A percentile compares a stretch with the other conserved stretches of the same genome.
Conservation (phyloP, 2,329 filamentous ascomycete genomes). For the Neurospora sp. region DNA sequence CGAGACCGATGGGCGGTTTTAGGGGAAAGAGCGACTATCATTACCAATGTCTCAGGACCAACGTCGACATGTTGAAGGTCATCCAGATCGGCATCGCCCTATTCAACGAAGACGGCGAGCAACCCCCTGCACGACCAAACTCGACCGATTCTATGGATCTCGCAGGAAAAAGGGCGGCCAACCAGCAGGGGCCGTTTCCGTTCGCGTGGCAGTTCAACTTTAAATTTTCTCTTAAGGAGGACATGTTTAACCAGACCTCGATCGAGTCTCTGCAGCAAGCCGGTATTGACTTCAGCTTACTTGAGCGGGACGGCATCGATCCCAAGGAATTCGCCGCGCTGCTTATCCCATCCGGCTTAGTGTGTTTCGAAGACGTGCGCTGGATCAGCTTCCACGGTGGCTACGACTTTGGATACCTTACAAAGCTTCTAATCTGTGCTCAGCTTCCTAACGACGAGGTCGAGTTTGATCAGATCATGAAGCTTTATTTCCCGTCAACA, state of each 20-base stretch:
- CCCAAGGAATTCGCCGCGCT: conserved; percentile 80
- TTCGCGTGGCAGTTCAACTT: conserved; percentile 99
- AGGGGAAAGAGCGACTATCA: conserved; percentile 95
- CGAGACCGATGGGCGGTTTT: conserved; percentile 89
- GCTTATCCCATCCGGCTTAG: conserved; percentile 84
- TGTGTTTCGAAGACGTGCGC: conserved; percentile 76
- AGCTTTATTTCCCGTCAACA: conserved; percentile 84
- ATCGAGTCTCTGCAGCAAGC: conserved; percentile 84
- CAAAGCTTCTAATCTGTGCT: conserved; percentile 81
- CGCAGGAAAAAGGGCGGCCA: conserved; percentile 29
- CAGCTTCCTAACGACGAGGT: conserved; percentile 81
- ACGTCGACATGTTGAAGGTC: conserved; percentile 94
- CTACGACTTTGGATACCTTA: conserved; percentile 96
- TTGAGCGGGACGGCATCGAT: conserved; percentile 84
- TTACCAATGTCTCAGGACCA: conserved; percentile 93
- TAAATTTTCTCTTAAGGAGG: conserved; percentile 83
- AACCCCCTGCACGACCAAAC: conserved; percentile 61
- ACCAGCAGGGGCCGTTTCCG: conserved; percentile 48
- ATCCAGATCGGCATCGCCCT: conserved; percentile 94
- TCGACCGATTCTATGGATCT: conserved; percentile 32
- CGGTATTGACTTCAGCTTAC: conserved; percentile 81
- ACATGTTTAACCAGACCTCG: conserved; percentile 96
- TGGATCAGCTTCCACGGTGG: conserved; percentile 98
- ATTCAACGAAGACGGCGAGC: conserved; percentile 83
- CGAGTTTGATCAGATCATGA: conserved; percentile 81